These are phyloP conservation scores for Testicularia cyperi DNA, from an alignment of 1,284 basidiomycete species.

Conservation along the genomic window DNA sequence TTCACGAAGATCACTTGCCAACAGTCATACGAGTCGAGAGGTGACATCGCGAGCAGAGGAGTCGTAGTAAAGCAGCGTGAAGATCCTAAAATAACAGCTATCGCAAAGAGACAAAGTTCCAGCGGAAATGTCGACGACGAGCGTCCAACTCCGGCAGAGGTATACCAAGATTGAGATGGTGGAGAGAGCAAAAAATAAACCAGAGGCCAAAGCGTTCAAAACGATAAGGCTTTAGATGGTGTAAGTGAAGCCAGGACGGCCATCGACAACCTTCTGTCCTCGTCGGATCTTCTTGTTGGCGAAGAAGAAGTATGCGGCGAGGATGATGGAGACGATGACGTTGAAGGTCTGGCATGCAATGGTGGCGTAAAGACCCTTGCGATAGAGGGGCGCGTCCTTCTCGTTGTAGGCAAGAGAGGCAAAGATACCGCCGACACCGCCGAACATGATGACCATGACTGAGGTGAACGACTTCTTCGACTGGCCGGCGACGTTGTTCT, in stretches of 20 bases:
- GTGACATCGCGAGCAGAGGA: no score
- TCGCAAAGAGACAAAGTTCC: no score
- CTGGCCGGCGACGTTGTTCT: constrained; percentile 61
- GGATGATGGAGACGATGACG: constrained; percentile 28
- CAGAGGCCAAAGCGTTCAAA: no score
- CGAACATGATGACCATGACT: constrained; percentile 61
- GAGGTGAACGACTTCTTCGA: constrained; percentile 60
- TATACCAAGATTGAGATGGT: no score
- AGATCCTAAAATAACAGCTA: no score
- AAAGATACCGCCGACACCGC: constrained; percentile 63
- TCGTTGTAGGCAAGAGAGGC: constrained; percentile 58
- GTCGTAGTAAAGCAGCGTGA: no score
- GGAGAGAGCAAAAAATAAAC: no score
- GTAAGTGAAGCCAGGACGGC: constrained; percentile 44
- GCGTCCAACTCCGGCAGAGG: no score
- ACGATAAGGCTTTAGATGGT: constrained; percentile 45
- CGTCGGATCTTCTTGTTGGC: constrained; percentile 43
- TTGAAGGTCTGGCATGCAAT: constrained; percentile 42
- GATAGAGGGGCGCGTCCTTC: constrained; percentile 49
- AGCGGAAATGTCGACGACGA: no score
- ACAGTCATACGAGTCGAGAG: no score
- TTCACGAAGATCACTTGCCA: no score
- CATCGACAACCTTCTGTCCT: constrained; percentile 41
- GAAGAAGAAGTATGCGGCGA: constrained; percentile 38
- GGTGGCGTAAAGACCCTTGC: constrained; percentile 45